These are phyloP conservation scores for Rosa rugosa DNA, from an alignment of 306 rosid genomes.

Conservation along the genomic window DNA sequence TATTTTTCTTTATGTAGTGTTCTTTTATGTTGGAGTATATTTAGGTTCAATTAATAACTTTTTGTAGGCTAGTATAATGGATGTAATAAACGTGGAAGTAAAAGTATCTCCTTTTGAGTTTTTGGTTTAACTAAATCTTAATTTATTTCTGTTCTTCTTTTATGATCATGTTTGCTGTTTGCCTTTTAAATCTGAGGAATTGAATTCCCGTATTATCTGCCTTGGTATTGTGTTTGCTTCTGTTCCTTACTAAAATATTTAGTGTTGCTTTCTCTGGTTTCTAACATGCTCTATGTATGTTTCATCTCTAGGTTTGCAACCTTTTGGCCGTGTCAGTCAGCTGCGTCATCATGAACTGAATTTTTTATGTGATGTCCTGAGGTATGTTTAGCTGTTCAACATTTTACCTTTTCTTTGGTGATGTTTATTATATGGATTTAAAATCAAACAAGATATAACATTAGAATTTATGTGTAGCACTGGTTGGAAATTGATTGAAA, in stretches of 20 bases:
- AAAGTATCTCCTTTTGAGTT: neutral
- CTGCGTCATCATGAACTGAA: neutral
- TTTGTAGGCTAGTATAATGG: neutral
- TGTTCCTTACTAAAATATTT: neutral
- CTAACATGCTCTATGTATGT: neutral
- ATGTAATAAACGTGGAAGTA: neutral
- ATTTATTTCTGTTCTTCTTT: neutral
- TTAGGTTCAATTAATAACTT: neutral
- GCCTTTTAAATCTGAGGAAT: neutral
- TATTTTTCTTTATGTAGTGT: neutral
- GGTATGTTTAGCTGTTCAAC: conserved; percentile 16
- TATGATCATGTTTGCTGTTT: neutral
- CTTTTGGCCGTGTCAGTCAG: conserved; percentile 2
- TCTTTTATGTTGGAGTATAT: too few species aligned
- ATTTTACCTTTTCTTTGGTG: neutral
- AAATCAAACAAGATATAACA: neutral
- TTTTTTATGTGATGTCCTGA: neutral
- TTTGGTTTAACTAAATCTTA: neutral
- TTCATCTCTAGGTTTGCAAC: conserved; percentile 1
- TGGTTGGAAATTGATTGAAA: neutral
- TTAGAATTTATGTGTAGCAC: neutral
- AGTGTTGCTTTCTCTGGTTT: conserved; percentile 1
- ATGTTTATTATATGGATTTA: neutral
- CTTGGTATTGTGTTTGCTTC: neutral
- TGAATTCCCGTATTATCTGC: neutral